Conservation (phyloP, 192 early-diverging fungal species). For the Backusella tuberculispora region DNA sequence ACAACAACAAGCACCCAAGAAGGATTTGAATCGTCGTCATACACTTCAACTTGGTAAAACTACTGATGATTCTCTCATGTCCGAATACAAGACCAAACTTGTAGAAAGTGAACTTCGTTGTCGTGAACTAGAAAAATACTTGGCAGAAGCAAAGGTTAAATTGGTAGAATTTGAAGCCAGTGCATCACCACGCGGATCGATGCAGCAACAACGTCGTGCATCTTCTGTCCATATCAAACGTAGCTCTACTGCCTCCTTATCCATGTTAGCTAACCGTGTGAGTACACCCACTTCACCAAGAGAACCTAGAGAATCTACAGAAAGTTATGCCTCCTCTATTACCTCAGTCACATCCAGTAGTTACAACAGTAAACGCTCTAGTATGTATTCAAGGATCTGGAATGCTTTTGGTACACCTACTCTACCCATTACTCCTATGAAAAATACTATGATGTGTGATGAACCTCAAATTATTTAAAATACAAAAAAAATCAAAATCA, state of each 20-base stretch:
- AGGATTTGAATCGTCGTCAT: slow-evolving; percentile 22
- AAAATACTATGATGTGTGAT: slow-evolving; percentile 18
- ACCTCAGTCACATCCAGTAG: slow-evolving; percentile 25
- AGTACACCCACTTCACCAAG: slow-evolving; percentile 22
- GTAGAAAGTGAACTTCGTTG: slow-evolving; percentile 41
- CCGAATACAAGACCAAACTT: slow-evolving; percentile 30
- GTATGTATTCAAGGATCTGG: slow-evolving; percentile 41
- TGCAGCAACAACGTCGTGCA: slow-evolving; percentile 25
- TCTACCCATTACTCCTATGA: slow-evolving; percentile 1
- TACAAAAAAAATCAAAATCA: not conserved
- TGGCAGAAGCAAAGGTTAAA: slow-evolving; percentile 45
- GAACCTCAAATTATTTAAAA: slow-evolving; percentile 19
- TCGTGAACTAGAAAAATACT: slow-evolving; percentile 40
- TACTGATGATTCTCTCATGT: not conserved
- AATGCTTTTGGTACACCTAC: slow-evolving; percentile 30
- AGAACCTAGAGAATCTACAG: slow-evolving; percentile 12
- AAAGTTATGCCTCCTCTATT: slow-evolving; percentile 34
- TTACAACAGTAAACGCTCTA: slow-evolving; percentile 36
- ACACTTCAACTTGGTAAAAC: slow-evolving; percentile 12
- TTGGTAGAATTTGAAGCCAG: slow-evolving; percentile 34
- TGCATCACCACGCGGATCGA: slow-evolving; percentile 24
- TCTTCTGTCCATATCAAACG: slow-evolving; percentile 10
- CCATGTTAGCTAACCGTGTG: slow-evolving; percentile 20
- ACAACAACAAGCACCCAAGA: not conserved
- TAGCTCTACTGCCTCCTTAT: slow-evolving; percentile 18